A percentile compares a stretch with the other conserved stretches of the same genome.
Evolutionary conservation across 1,139 yeast genomes (phyloP).

Genomic region (Kurtzmaniella quercitrusa): DNA sequence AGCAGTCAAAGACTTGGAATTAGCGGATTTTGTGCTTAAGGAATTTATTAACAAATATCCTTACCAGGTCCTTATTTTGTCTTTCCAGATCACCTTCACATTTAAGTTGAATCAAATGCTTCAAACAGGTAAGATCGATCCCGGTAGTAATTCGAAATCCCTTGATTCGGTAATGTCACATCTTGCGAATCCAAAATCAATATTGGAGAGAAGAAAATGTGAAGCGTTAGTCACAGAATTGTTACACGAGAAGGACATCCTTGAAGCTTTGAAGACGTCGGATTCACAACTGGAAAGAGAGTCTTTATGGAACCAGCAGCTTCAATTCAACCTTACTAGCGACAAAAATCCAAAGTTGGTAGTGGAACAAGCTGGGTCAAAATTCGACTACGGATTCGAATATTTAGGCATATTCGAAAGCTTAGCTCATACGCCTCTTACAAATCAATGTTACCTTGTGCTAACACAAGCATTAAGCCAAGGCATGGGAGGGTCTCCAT

Average conservation of each 20-base stretch:
- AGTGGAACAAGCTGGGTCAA: slow-evolving; percentile 51
- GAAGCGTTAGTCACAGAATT: slow-evolving; percentile 64
- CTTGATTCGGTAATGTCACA: not conserved
- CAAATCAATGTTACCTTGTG: slow-evolving; percentile 59
- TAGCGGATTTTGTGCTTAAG: not conserved
- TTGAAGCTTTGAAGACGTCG: slow-evolving; percentile 19
- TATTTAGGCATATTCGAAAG: slow-evolving; percentile 75
- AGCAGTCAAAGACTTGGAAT: slow-evolving; percentile 16
- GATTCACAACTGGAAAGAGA: slow-evolving; percentile 13
- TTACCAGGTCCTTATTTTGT: slow-evolving; percentile 54
- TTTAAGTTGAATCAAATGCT: slow-evolving; percentile 28
- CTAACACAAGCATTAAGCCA: slow-evolving; percentile 75
- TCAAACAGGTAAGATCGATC: slow-evolving; percentile 2
- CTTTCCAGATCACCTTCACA: slow-evolving; percentile 62
- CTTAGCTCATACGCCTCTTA: slow-evolving; percentile 73
- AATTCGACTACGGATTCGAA: slow-evolving; percentile 70
- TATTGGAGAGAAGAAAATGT: slow-evolving; percentile 32
- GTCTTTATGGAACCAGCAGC: slow-evolving; percentile 49
- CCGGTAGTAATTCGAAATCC: slow-evolving; percentile 2
- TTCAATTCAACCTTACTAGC: slow-evolving; percentile 41
- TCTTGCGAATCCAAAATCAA: not conserved
- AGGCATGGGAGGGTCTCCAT: slow-evolving; percentile 82
- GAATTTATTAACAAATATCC: slow-evolving; percentile 26
- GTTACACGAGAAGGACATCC: slow-evolving; percentile 54
- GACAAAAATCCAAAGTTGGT: slow-evolving; percentile 31